Conservation (phyloP, 2,329 filamentous ascomycete species). For the Diplodia intermedia region DNA sequence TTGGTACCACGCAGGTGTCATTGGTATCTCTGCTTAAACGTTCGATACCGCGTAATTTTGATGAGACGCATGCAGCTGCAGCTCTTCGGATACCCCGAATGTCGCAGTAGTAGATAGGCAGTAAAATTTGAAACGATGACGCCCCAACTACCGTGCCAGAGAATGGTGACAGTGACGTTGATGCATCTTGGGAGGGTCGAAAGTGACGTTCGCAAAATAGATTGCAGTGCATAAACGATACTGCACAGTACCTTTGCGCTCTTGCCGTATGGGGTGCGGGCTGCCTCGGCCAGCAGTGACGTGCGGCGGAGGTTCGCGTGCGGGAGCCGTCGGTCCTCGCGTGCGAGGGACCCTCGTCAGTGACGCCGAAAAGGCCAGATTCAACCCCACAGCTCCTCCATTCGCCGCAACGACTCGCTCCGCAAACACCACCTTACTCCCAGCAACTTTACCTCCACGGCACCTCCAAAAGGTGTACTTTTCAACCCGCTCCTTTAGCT, state of each 20-base stretch:
- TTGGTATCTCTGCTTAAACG: slow-evolving; percentile 80
- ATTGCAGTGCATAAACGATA: neutral
- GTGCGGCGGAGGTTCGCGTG: neutral
- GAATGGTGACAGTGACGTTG: neutral
- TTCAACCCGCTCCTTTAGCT: neutral
- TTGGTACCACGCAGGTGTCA: slow-evolving; percentile 67
- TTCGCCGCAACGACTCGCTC: slow-evolving; percentile 22
- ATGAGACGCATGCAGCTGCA: neutral
- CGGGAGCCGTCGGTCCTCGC: neutral
- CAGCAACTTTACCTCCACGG: slow-evolving; percentile 17
- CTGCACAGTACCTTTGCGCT: neutral
- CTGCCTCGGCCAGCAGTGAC: neutral
- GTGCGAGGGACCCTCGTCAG: slow-evolving; percentile 26
- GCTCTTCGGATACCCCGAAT: neutral
- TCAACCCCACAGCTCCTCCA: slow-evolving; percentile 30
- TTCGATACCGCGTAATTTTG: slow-evolving; percentile 2
- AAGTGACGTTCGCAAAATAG: neutral
- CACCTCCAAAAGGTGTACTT: slow-evolving; percentile 11
- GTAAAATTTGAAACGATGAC: slow-evolving; percentile 2
- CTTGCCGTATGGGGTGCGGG: neutral
- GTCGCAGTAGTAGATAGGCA: slow-evolving; percentile 21
- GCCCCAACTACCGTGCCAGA: neutral
- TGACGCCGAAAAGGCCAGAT: slow-evolving; percentile 32
- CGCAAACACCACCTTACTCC: slow-evolving; percentile 19
- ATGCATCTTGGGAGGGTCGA: neutral